Evolutionary conservation across 331 rosid species (phyloP), one percentile per base, ranked within the genome.

Genomic region (Malus hybrid): DNA sequence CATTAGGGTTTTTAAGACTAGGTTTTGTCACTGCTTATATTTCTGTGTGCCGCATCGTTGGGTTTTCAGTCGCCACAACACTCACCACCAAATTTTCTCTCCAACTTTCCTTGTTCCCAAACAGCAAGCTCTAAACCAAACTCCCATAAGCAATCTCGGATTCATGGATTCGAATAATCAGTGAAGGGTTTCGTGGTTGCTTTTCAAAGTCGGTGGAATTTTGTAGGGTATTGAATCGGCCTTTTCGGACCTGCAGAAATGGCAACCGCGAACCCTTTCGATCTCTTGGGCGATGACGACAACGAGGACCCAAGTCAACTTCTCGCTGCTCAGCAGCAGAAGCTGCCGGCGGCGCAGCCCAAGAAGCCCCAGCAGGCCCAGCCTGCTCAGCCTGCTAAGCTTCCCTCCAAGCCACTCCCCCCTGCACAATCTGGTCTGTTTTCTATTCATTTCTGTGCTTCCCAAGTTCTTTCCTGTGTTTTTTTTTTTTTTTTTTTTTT

Each of bases 181-280:
- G 32, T 85, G 83, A 74, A 54, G 80, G 76, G 71, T 80, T 54
- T 71, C 76, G 74, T 73, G 79, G 85, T 86, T 79, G 77, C 85
- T 77, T 55, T 61, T 20, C 44, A 24, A 18, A 61, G 83, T 72
- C 70, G 76, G 72, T 71, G 46, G 19, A 59, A 42, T 42, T 70
- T 48, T 68, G 54, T 22, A 16, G 78, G 84, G 65, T 42, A 72
- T 69, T 66, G 71, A 28, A 67, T 80, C 74, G 48, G 73, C 64
- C 28, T 69, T 68, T 56, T 77, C 20, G 79, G 77, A 56, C 70
- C 75, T 54, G 28, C 66, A 72, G 73, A 39, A 73, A 94, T 94
- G 99, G 90, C 99, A 62, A 82, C 96, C 81, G 14, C 75, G 88
- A 94, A 94, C 82, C 96, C 96, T 1, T 94, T 94, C 65, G 95